Evolutionary conservation across 495 filamentous ascomycete genomes (phyloP).

Genomic region (Penicillium argentinense): DNA sequence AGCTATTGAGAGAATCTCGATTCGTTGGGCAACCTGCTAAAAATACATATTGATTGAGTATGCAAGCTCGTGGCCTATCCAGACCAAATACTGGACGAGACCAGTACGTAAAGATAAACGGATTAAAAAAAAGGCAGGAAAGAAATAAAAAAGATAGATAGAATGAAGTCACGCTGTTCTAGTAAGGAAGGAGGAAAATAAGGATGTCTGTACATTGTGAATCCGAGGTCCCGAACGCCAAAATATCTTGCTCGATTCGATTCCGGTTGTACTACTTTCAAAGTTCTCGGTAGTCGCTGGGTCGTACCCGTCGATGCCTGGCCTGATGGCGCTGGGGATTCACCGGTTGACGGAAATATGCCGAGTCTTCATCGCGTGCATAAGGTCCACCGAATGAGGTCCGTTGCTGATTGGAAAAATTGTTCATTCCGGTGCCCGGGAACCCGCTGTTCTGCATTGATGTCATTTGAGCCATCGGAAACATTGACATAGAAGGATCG

Average conservation of each 20-base stretch:
- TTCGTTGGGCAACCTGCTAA: neutral
- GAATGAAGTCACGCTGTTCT: neutral
- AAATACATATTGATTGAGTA: neutral
- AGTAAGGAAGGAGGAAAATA: neutral
- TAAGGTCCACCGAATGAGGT: conserved; percentile 60
- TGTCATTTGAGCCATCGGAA: conserved; percentile 35
- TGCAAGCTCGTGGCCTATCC: neutral
- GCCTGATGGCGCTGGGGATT: conserved; percentile 92
- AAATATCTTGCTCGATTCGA: neutral
- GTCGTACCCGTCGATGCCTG: conserved; percentile 70
- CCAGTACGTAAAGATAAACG: too few species aligned
- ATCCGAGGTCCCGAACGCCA: conserved; percentile 1
- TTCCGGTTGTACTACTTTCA: too few species aligned
- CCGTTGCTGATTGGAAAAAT: conserved; percentile 73
- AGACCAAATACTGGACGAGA: too few species aligned
- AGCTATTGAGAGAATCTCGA: neutral
- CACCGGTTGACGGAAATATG: conserved; percentile 94
- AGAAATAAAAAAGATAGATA: neutral
- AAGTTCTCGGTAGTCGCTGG: conserved; percentile 87
- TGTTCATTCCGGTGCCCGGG: conserved; percentile 37
- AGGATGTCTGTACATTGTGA: neutral
- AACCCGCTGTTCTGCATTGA: conserved; percentile 33
- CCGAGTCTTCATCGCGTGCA: conserved; percentile 78
- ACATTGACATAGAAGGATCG: conserved; percentile 42
- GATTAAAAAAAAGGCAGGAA: conserved; percentile 1